Evolutionary conservation across 2,329 filamentous ascomycete species (phyloP), one percentile per base, ranked within the genome.

Genomic region (Cytospora leucostoma): DNA sequence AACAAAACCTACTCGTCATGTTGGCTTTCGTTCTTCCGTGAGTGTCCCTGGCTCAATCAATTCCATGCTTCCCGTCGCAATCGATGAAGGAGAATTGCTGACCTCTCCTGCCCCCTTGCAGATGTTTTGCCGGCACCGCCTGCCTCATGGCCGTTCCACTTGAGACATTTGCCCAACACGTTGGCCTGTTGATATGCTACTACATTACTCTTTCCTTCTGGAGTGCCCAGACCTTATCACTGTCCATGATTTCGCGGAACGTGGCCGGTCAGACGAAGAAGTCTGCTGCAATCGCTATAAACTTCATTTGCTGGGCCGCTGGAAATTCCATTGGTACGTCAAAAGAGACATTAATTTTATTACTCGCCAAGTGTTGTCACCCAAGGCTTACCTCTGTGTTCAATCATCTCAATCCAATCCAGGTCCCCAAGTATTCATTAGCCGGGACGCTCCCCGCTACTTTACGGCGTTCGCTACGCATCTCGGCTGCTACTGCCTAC

Each of bases 191-290:
- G 15, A 84, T 92, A 70, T 84, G 82, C 70, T 93, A 92, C 79
- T 93, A 92, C 76, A 88, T 92, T 66, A 88, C 86, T 0, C 80
- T 92, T 19, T 91, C 87, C 6, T 93, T 93, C 82, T 92, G 89
- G 89, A 87, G 89, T 0, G 88, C 88, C 0, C 85, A 89, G 70
- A 89, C 86, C 1, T 77, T 91, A 13, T 79, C 83, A 8, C 81
- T 92, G 68, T 88, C 86, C 15, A 82, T 92, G 78, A 81, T 91
- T 62, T 85, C 85, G 0, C 82, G 88, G 17, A 92, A 92, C 70
- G 78, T 91, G 11, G 89, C 86, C 33, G 89, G 89, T 0, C 87
- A 90, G 68, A 92, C 89, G 1, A 92, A 92, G 76, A 91, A 91
- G 73, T 82, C 83, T 0, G 82, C 88, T 11, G 86, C 84, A 7